Evolutionary conservation across 139 green algal species (phyloP).

Genomic region (Tetraselmis chui): DNA sequence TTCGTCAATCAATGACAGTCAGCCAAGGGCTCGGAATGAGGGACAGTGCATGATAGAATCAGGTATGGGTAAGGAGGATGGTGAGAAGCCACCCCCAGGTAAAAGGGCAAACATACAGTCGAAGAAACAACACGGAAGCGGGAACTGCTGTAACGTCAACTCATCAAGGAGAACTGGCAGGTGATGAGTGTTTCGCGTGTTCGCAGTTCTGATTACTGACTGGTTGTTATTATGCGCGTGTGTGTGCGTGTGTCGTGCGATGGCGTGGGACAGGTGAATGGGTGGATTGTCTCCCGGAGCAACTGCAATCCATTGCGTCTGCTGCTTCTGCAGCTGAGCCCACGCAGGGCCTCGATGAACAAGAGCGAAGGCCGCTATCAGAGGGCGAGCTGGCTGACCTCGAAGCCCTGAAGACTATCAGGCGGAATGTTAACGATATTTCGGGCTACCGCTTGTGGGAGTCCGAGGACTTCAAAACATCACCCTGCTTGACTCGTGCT

Average conservation of each 20-base stretch:
- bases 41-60: neutral
- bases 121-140: too few relatives aligned
- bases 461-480: neutral
- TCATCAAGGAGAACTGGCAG: too few relatives aligned
- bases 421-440: neutral
- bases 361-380: too few relatives aligned
- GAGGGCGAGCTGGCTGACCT: neutral
- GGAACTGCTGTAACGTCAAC: too few relatives aligned
- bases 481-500: neutral
- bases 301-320: constrained; percentile 19
- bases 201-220: too few relatives aligned
- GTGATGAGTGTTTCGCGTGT: too few relatives aligned
- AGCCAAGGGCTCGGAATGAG: neutral
- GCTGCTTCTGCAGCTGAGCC: constrained; percentile 34
- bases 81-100: neutral
- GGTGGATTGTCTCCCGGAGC: neutral
- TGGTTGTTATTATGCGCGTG: too few relatives aligned
- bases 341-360: too few relatives aligned
- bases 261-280: neutral
- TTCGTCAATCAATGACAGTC: too few relatives aligned
- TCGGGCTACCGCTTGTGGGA: neutral
- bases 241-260: too few relatives aligned
- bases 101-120: too few relatives aligned
- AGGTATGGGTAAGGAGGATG: constrained; percentile 23
- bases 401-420: neutral